A percentile compares a stretch with the other conserved stretches of the same genome.
phyloP scores from a whole-genome alignment of 768 basidiomycete genomes.

The Psilocybe cubensis region DNA sequence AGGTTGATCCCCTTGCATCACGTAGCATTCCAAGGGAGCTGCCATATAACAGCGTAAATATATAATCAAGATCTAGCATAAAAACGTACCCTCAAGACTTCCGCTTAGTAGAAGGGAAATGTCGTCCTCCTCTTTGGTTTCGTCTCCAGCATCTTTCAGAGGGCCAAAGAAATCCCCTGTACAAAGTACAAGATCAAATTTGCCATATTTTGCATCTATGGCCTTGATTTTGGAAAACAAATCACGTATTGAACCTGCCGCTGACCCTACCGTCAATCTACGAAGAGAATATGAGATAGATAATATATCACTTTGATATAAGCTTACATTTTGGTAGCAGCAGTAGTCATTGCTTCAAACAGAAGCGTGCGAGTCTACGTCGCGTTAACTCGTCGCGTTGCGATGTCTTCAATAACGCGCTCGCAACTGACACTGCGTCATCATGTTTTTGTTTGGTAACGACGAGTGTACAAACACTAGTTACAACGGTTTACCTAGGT shows the following conservation, averaged over 20 bases:
- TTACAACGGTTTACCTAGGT: too few relatives aligned
- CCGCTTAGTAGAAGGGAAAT: slow-evolving; percentile 67
- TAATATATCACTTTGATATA: neutral
- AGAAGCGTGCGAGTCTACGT: neutral
- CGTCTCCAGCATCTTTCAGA: slow-evolving; percentile 36
- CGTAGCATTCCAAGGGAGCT: slow-evolving; percentile 92
- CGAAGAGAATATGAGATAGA: slow-evolving; percentile 6
- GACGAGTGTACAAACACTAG: too few relatives aligned
- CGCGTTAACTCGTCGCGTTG: neutral
- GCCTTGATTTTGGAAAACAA: slow-evolving; percentile 80
- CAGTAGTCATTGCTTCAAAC: slow-evolving; percentile 22
- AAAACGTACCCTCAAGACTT: slow-evolving; percentile 58
- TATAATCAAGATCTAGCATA: slow-evolving; percentile 15
- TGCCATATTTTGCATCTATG: slow-evolving; percentile 91
- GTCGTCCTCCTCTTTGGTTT: slow-evolving; percentile 27
- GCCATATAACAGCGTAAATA: neutral
- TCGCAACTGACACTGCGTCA: neutral
- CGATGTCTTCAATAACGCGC: neutral
- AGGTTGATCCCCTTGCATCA: slow-evolving; percentile 85
- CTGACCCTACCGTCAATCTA: slow-evolving; percentile 80
- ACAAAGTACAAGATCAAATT: slow-evolving; percentile 85
- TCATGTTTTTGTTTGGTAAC: too few relatives aligned
- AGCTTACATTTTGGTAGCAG: slow-evolving; percentile 39
- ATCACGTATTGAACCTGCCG: slow-evolving; percentile 71
- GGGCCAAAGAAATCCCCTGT: slow-evolving; percentile 86